Conservation (phyloP, 1,139 yeast species). For the Zygoascus hellenicus region DNA sequence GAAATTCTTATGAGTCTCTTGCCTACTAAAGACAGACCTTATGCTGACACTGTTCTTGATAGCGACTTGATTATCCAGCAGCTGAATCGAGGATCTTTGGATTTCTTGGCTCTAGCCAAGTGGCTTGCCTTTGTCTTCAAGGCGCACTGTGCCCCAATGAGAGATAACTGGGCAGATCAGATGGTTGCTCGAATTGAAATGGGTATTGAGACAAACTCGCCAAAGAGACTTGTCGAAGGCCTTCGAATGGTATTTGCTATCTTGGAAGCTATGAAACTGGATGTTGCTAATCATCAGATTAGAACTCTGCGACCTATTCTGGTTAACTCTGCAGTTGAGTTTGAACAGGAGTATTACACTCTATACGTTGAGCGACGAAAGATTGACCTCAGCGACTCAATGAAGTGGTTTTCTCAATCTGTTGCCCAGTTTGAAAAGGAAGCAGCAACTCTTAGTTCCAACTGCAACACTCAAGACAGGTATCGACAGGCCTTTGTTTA, state of each 20-base stretch:
- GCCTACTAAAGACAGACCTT: conserved; percentile 69
- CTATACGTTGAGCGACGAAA: conserved; percentile 64
- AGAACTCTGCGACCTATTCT: conserved; percentile 77
- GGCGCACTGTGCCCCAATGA: conserved; percentile 91
- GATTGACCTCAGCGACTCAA: conserved; percentile 58
- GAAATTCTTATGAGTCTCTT: conserved; percentile 70
- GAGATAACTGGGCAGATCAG: conserved; percentile 84
- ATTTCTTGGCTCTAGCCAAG: conserved; percentile 59
- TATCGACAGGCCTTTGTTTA: conserved; percentile 36
- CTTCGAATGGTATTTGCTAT: conserved; percentile 74
- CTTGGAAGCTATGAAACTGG: conserved; percentile 92
- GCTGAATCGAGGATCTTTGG: conserved; percentile 59
- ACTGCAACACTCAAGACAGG: conserved; percentile 20
- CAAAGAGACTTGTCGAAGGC: conserved; percentile 63
- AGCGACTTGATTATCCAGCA: conserved; percentile 74
- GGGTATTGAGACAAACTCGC: conserved; percentile 52
- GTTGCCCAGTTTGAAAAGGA: conserved; percentile 11
- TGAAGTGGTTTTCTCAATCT: conserved; percentile 50
- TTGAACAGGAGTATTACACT: conserved; percentile 80
- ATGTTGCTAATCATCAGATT: conserved; percentile 92
- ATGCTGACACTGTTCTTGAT: conserved; percentile 71
- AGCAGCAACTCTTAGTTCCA: not conserved
- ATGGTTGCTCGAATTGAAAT: conserved; percentile 66
- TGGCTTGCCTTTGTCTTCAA: conserved; percentile 71
- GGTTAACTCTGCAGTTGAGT: conserved; percentile 84